Evolutionary conservation across 495 filamentous ascomycete species (phyloP).

Genomic region (Podospora pseudopauciseta): DNA sequence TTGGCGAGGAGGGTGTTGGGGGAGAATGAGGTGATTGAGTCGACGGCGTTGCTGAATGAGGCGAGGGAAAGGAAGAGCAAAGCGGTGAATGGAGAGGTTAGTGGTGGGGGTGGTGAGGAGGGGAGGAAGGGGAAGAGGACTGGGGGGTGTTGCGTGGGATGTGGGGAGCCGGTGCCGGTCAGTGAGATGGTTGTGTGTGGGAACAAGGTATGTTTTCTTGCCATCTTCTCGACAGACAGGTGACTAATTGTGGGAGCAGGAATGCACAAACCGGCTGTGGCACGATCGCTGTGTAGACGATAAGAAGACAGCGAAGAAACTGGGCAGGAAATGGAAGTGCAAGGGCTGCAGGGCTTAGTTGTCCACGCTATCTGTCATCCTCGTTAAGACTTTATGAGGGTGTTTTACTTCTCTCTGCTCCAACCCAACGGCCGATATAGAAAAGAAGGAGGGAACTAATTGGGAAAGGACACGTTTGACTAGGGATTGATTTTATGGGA

Average conservation of each 20-base stretch:
- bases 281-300: conserved; percentile 28
- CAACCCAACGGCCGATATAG: no score
- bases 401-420: no score
- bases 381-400: background rate
- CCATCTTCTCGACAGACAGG: background rate
- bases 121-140: conserved; percentile 27
- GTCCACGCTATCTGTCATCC: conserved; percentile 2
- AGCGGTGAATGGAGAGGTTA: background rate
- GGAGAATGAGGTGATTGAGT: conserved; percentile 35
- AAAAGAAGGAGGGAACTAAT: no score
- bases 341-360: conserved; percentile 9
- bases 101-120: conserved; percentile 22
- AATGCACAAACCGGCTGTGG: conserved; percentile 34
- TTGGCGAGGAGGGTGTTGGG: conserved; percentile 40
- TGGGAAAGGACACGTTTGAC: no score
- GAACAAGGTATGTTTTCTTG: conserved; percentile 38
- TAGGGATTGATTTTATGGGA: background rate
- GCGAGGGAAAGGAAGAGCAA: conserved; percentile 22
- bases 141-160: conserved; percentile 39
- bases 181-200: conserved; percentile 39
- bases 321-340: conserved; percentile 22
- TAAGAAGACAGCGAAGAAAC: conserved; percentile 12
- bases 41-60: conserved; percentile 36
- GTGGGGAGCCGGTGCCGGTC: conserved; percentile 39
- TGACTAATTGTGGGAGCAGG: conserved; percentile 27